Base-by-base conservation (phyloP, 2,329 filamentous ascomycete genomes). In the Nemania sp. region DNA sequence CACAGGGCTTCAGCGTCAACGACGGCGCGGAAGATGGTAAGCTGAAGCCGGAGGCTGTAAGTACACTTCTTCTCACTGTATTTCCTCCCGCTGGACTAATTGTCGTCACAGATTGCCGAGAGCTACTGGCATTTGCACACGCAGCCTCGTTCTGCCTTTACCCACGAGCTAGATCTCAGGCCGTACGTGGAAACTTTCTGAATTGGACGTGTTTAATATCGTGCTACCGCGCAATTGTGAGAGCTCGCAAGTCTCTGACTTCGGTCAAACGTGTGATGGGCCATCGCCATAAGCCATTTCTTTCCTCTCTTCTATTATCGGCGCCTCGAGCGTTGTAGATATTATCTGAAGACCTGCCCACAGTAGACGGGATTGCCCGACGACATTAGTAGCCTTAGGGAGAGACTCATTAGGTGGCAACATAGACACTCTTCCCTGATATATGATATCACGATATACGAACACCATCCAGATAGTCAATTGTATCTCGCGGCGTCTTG, bases 121-220 rank as follows among this genome's bases (percentile, higher is more conserved):
- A 82, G 85, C 25, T 92, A 92, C 71, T 91, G 88, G 88, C 78
- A 85, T 73, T 70, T 92, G 65, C 89, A 91, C 70, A 87, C 84
- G 0, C 89, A 92, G 76, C 87, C 87, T 15, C 81, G 82, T 68
- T 87, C 87, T 10, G 83, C 84, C 1, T 91, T 90, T 70, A 90
- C 88, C 0, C 88, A 88, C 73, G 88, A 91, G 76, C 74, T 91
- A 65, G 89, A 91, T 75, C 76, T 90, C 40, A 79, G 89, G 63
- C 89, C 89, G 3, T 89, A 83, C 73, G 77, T 90, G 58, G 89
- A 92, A 80, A 91, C 90, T 73, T 91, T 68, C 17, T 72, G 45
- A 62, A 40, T 53, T 4, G n/a, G 17, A 12, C 48, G 10, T 42
- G 34, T 25, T 47, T 4, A 25, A 34, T 18, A 21, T 17, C 15